phyloP scores from a whole-genome alignment of 805 yeast species.

The Suhomyces sp. region DNA sequence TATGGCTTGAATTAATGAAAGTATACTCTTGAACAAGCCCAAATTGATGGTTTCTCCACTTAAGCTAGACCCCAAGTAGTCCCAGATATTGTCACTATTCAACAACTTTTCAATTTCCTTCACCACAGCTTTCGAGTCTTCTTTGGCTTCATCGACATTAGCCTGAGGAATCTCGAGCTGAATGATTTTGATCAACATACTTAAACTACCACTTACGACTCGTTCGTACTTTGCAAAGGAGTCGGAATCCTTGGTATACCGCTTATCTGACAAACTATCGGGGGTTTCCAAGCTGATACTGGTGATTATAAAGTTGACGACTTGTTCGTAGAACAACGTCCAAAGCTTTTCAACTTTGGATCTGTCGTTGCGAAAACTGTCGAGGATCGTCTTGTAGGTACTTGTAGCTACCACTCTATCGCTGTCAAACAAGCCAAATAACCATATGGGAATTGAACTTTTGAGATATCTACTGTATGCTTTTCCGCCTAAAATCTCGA shows the following conservation, averaged over 20 bases:
- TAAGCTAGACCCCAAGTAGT: conserved; percentile 23
- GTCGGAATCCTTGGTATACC: conserved; percentile 66
- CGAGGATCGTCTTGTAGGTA: conserved; percentile 45
- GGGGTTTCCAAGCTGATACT: conserved; percentile 55
- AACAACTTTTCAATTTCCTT: background rate
- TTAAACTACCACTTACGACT: conserved; percentile 49
- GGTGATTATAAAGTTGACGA: conserved; percentile 53
- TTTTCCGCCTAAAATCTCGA: conserved; percentile 51
- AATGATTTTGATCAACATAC: conserved; percentile 39
- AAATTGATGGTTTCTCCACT: conserved; percentile 26
- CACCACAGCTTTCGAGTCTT: background rate
- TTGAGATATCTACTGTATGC: conserved; percentile 62
- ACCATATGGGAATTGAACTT: conserved; percentile 70
- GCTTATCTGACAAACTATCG: conserved; percentile 69
- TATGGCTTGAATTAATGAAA: conserved; percentile 17
- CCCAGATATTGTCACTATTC: conserved; percentile 32
- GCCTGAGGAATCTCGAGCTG: background rate
- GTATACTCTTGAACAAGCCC: conserved; percentile 28
- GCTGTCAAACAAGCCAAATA: conserved; percentile 67
- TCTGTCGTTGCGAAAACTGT: conserved; percentile 55
- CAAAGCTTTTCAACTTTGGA: conserved; percentile 52
- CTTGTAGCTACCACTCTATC: conserved; percentile 60
- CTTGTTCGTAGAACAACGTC: conserved; percentile 54
- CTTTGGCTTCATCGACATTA: conserved; percentile 7
- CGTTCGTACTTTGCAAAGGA: conserved; percentile 61